These are phyloP conservation scores for Lentinula aciculospora DNA, from an alignment of 768 basidiomycete species.

Conservation along the genomic window DNA sequence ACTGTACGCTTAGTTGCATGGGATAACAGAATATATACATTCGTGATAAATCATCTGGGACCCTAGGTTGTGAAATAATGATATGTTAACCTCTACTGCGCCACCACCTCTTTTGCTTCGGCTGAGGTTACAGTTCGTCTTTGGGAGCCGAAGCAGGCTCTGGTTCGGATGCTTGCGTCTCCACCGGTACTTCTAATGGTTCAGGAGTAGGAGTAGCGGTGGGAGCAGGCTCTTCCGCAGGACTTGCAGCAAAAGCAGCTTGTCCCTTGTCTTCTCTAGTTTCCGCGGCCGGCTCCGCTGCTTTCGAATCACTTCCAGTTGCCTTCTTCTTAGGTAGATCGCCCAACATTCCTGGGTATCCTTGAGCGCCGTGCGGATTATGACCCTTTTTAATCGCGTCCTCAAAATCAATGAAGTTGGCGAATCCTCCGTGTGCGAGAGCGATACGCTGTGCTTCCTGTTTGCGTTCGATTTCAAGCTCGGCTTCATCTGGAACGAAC, in stretches of 20 bases:
- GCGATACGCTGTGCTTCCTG: constrained; percentile 51
- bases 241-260: background rate
- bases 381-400: constrained; percentile 35
- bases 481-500: constrained; percentile 30
- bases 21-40: background rate
- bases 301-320: constrained; percentile 11
- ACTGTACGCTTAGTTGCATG: background rate
- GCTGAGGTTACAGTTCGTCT: background rate
- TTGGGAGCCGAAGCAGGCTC: background rate
- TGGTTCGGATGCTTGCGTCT: background rate
- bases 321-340: constrained; percentile 17
- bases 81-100: background rate
- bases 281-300: background rate
- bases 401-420: constrained; percentile 48
- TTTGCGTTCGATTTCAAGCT: constrained; percentile 42
- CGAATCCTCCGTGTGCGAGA: constrained; percentile 45
- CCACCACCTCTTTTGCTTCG: background rate
- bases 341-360: constrained; percentile 38
- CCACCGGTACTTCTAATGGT: background rate
- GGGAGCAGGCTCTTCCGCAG: background rate
- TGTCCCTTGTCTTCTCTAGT: background rate
- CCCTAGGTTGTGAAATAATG: background rate
- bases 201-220: background rate
- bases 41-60: background rate
- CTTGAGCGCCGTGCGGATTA: constrained; percentile 40